A percentile compares a stretch with the other conserved stretches of the same genome.
phyloP scores from a whole-genome alignment of 164 flowering plant species.

The Houttuynia cordata region DNA sequence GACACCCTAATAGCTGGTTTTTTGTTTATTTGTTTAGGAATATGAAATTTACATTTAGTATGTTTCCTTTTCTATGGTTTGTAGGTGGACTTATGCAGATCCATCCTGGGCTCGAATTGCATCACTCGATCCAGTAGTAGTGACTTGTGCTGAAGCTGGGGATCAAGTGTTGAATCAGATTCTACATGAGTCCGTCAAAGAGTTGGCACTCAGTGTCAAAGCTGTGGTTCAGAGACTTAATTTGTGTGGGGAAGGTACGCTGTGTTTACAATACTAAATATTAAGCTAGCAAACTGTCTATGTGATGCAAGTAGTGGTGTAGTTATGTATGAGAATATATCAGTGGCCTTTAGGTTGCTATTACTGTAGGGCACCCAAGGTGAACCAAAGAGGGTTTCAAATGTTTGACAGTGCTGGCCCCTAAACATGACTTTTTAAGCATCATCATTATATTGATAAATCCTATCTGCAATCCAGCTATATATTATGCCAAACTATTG shows the following conservation, averaged over 20 bases:
- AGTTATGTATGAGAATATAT: too few relatives aligned
- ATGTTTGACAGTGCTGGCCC: not conserved
- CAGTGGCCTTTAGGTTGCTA: not conserved
- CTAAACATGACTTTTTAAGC: not conserved
- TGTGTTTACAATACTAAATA: not conserved
- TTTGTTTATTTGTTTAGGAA: too few relatives aligned
- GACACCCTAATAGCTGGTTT: too few relatives aligned
- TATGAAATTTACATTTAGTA: too few relatives aligned
- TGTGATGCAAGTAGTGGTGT: too few relatives aligned
- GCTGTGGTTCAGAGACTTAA: slow-evolving; percentile 79
- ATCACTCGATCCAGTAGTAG: slow-evolving; percentile 82
- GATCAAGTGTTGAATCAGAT: slow-evolving; percentile 70
- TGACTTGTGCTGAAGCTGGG: slow-evolving; percentile 86
- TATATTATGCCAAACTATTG: too few relatives aligned
- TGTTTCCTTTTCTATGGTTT: slow-evolving; percentile 1
- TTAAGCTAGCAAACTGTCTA: too few relatives aligned
- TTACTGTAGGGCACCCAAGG: not conserved
- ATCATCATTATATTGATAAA: not conserved
- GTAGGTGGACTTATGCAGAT: slow-evolving; percentile 97
- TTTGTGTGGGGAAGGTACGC: slow-evolving; percentile 69
- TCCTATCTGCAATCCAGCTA: not conserved
- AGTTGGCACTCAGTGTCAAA: slow-evolving; percentile 73
- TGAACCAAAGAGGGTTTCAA: not conserved
- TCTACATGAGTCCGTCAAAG: slow-evolving; percentile 56
- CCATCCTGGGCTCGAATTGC: slow-evolving; percentile 99